Conservation (phyloP, 2,329 filamentous ascomycete genomes). For the Fusarium brachygibbosum region DNA sequence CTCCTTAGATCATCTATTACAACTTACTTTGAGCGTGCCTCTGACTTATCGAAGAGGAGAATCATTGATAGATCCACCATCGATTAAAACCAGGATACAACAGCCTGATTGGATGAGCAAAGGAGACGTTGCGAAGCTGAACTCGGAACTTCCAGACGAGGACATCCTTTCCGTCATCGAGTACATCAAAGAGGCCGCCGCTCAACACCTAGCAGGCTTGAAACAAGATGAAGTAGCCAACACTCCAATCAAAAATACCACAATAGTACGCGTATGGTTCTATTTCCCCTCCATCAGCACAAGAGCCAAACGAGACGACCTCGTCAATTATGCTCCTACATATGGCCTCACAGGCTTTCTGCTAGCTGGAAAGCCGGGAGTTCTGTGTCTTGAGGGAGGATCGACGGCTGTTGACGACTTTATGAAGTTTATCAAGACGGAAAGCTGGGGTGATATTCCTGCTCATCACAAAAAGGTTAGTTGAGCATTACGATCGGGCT, state of each 20-base stretch:
- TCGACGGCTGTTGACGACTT: constrained; percentile 66
- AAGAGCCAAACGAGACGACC: constrained; percentile 68
- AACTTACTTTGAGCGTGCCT: constrained; percentile 56
- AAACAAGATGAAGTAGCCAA: constrained; percentile 12
- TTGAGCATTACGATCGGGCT: accelerated
- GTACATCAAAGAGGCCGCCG: constrained; percentile 56
- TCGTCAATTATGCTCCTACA: constrained; percentile 65
- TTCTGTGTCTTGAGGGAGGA: constrained; percentile 64
- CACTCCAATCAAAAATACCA: constrained; percentile 2
- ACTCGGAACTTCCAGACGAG: constrained; percentile 56
- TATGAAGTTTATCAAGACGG: constrained; percentile 74
- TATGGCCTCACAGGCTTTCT: constrained; percentile 71
- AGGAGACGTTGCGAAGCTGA: constrained; percentile 58
- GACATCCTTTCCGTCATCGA: constrained; percentile 63
- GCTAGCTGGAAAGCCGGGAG: constrained; percentile 70
- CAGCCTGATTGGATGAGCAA: constrained; percentile 67
- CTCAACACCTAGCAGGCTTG: constrained; percentile 48
- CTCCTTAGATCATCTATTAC: constrained; percentile 34
- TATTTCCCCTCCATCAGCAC: constrained; percentile 74
- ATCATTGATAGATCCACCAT: constrained; percentile 54
- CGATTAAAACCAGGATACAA: constrained; percentile 58
- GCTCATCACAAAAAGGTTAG: constrained; percentile 70
- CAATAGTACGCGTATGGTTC: constrained; percentile 70
- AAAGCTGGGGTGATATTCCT: constrained; percentile 73
- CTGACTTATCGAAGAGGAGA: constrained; percentile 37